These are phyloP conservation scores for Scutellaria minor DNA, from an alignment of 257 asterid genomes.

Conservation along the genomic window DNA sequence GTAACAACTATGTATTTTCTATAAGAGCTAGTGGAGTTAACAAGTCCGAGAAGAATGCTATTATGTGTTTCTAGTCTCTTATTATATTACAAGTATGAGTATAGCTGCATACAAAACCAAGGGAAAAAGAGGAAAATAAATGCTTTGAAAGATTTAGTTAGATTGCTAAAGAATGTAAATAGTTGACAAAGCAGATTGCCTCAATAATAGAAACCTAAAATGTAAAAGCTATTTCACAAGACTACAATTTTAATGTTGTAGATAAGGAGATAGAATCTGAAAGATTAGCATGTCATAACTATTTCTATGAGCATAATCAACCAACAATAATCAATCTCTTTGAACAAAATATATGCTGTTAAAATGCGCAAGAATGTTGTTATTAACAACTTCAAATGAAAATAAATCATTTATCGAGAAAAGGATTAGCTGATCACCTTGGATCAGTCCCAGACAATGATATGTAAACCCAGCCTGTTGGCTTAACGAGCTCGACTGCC, in stretches of 20 bases:
- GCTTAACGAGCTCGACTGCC: constrained; percentile 83
- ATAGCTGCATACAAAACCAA: not conserved
- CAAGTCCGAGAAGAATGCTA: not conserved
- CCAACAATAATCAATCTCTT: not conserved
- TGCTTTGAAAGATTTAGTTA: not conserved
- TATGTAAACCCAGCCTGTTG: constrained; percentile 87
- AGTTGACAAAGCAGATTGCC: constrained; percentile 9
- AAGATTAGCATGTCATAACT: not conserved
- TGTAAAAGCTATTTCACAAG: not conserved
- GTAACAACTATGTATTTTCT: not conserved
- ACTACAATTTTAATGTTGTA: not conserved
- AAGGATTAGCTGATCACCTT: constrained; percentile 52
- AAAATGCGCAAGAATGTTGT: not conserved
- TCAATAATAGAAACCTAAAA: constrained; percentile 28
- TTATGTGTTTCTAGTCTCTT: not conserved
- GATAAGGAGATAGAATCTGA: constrained; percentile 3
- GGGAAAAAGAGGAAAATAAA: not conserved
- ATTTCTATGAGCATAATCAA: constrained; percentile 11
- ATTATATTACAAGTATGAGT: not conserved
- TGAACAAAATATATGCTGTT: not conserved
- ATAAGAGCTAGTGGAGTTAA: not conserved
- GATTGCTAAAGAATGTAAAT: not conserved
- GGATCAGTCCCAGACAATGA: constrained; percentile 94
- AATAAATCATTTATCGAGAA: not conserved
- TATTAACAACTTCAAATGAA: constrained; percentile 16